Evolutionary conservation across 2,329 filamentous ascomycete species (phyloP).

Genomic region (Calonectria pseudoreteaudii): DNA sequence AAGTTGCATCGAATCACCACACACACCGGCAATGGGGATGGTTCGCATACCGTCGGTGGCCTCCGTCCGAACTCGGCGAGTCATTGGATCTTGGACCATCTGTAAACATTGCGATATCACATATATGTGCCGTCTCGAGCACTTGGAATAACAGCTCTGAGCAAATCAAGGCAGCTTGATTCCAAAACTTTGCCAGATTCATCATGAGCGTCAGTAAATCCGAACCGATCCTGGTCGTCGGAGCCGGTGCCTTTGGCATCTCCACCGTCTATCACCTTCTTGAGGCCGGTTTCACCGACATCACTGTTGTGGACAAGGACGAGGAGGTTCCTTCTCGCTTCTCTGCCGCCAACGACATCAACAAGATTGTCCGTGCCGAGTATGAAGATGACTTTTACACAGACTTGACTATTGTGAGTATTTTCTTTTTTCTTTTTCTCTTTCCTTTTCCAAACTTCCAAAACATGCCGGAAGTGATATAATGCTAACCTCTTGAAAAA

Average conservation of each 20-base stretch:
- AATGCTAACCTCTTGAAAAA: not conserved
- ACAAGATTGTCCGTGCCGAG: conserved; percentile 71
- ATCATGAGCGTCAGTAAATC: conserved; percentile 37
- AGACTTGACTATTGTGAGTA: conserved; percentile 61
- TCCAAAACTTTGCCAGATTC: not conserved
- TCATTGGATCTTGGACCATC: not conserved
- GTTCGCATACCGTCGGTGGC: conserved; percentile 14
- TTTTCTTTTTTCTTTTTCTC: no score
- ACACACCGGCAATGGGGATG: not conserved
- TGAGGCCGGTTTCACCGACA: conserved; percentile 56
- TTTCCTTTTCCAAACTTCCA: not conserved
- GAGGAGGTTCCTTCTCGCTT: conserved; percentile 53
- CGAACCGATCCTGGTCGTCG: conserved; percentile 52
- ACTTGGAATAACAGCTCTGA: not conserved
- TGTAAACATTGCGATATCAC: not conserved
- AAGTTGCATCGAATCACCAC: not conserved
- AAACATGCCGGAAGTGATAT: not conserved
- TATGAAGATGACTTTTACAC: conserved; percentile 70
- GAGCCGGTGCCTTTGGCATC: conserved; percentile 63
- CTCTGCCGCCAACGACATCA: conserved; percentile 70
- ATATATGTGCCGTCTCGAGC: conserved; percentile 10
- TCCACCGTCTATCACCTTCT: conserved; percentile 61
- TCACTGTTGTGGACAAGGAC: conserved; percentile 60
- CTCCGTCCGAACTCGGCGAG: conserved; percentile 15
- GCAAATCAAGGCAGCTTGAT: not conserved